A percentile compares a stretch with the other conserved stretches of the same genome.
These are phyloP conservation scores for Fusarium denticulatum DNA, from an alignment of 2,329 filamentous ascomycete species.

Conservation along the genomic window DNA sequence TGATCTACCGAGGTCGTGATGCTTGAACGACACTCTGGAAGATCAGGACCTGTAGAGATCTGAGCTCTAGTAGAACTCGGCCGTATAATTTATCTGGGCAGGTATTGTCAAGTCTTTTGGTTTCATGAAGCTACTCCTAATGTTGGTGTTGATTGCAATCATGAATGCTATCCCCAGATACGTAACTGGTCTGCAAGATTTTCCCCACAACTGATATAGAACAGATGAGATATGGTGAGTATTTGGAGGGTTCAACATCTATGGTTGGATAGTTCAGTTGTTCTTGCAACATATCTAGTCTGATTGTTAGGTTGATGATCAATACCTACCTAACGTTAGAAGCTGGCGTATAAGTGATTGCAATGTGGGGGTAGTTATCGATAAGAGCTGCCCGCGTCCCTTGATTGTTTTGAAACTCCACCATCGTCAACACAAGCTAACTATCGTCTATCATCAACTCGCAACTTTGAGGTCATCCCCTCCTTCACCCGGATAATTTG, in stretches of 20 bases:
- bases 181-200: background rate
- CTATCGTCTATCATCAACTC: background rate
- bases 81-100: background rate
- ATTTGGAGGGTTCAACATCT: background rate
- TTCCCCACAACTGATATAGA: background rate
- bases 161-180: background rate
- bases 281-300: background rate
- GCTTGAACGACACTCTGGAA: background rate
- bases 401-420: slow-evolving; percentile 35
- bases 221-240: too few species aligned
- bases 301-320: background rate
- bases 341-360: slow-evolving; percentile 1
- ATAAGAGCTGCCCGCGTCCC: slow-evolving; percentile 25
- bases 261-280: background rate
- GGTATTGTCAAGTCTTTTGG: background rate
- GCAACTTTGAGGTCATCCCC: background rate
- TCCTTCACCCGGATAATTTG: background rate
- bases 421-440: slow-evolving; percentile 19
- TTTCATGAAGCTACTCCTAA: background rate
- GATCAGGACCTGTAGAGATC: background rate
- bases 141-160: background rate
- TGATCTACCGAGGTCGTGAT: background rate
- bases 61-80: background rate
- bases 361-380: slow-evolving; percentile 19
- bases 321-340: background rate